Conservation (phyloP, 352 stramenopile species). For the Phytophthora sansomeana region DNA sequence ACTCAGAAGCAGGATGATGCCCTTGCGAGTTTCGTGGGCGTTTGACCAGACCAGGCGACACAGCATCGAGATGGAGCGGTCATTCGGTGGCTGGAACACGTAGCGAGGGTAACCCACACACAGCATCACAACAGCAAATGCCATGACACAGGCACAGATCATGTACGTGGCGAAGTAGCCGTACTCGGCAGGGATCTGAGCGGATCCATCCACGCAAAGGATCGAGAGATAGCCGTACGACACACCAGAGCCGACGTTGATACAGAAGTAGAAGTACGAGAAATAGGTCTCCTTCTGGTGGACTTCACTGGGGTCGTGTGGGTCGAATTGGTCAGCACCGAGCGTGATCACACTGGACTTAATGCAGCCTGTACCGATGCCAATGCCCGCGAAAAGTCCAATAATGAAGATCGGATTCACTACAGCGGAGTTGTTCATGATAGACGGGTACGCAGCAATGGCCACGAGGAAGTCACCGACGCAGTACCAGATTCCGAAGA, state of each 20-base stretch:
- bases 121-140: slow-evolving; percentile 45
- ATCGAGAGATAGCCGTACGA: slow-evolving; percentile 84
- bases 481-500: slow-evolving; percentile 63
- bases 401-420: slow-evolving; percentile 65
- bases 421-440: slow-evolving; percentile 40
- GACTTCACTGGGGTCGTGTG: slow-evolving; percentile 49
- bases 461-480: slow-evolving; percentile 63
- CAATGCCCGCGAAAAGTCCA: slow-evolving; percentile 61
- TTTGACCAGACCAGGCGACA: slow-evolving; percentile 40
- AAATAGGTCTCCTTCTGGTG: slow-evolving; percentile 77
- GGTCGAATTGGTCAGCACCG: slow-evolving; percentile 70
- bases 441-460: slow-evolving; percentile 51
- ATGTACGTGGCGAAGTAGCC: slow-evolving; percentile 85
- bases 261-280: slow-evolving; percentile 84
- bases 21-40: slow-evolving; percentile 33
- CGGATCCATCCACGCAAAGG: slow-evolving; percentile 77
- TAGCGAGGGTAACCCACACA: slow-evolving; percentile 56
- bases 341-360: slow-evolving; percentile 73
- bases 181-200: slow-evolving; percentile 69
- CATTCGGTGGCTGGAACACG: slow-evolving; percentile 48
- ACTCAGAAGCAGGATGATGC: slow-evolving; percentile 38
- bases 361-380: slow-evolving; percentile 51
- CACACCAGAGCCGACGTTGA: slow-evolving; percentile 77
- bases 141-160: slow-evolving; percentile 58
- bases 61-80: slow-evolving; percentile 55